Conservation (phyloP, 2,329 filamentous ascomycete genomes). For the Sporothrix phasma region DNA sequence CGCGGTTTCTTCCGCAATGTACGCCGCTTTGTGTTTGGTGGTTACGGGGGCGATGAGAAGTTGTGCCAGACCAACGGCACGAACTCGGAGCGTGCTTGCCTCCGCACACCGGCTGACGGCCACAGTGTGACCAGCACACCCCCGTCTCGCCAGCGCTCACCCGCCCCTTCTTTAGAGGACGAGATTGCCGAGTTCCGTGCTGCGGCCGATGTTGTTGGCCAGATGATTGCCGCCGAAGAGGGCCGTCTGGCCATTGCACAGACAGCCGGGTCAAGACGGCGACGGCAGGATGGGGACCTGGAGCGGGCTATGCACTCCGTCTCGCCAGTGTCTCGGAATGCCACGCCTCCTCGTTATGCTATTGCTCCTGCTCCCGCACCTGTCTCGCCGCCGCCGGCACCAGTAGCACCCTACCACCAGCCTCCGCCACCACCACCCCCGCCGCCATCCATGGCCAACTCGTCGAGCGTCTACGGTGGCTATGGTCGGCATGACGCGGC, state of each 20-base stretch:
- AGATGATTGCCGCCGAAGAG: slow-evolving; percentile 37
- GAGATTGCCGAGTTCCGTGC: slow-evolving; percentile 40
- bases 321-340: not conserved
- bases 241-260: slow-evolving; percentile 18
- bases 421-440: slow-evolving; percentile 8
- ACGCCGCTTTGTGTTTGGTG: slow-evolving; percentile 16
- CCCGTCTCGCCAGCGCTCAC: slow-evolving; percentile 13
- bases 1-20: slow-evolving; percentile 23
- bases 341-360: not conserved
- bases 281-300: slow-evolving; percentile 16
- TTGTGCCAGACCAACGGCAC: not conserved
- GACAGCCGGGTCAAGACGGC: slow-evolving; percentile 19
- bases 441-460: slow-evolving; percentile 4
- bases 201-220: slow-evolving; percentile 36
- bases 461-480: slow-evolving; percentile 11
- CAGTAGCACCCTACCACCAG: not conserved
- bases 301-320: not conserved
- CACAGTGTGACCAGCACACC: slow-evolving; percentile 11
- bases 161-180: slow-evolving; percentile 34
- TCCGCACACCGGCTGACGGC: not conserved
- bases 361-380: not conserved
- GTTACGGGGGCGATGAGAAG: slow-evolving; percentile 29
- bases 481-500: slow-evolving; percentile 9
- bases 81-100: not conserved
- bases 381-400: not conserved